Percentiles rank a stretch among this genome's conserved stretches.
Evolutionary conservation across 2,329 filamentous ascomycete genomes (phyloP).

Genomic region (Fusarium xylarioides): DNA sequence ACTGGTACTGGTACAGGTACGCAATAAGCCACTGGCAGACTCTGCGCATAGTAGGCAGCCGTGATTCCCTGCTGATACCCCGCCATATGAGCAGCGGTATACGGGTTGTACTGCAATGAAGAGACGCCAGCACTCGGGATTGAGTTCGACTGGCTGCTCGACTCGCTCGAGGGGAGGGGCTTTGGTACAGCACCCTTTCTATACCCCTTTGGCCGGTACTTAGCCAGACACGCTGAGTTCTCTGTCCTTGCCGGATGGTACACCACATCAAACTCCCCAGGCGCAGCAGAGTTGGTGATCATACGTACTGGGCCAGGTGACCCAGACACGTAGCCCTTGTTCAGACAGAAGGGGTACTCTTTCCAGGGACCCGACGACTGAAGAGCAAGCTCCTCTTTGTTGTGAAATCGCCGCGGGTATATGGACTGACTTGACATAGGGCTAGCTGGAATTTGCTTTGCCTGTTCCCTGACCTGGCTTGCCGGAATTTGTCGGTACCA

Average conservation of each 20-base stretch:
- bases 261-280: not conserved
- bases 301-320: constrained; percentile 13
- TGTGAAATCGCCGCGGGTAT: constrained; percentile 5
- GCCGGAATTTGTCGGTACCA: constrained; percentile 14
- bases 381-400: constrained; percentile 2
- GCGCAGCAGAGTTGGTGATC: not conserved
- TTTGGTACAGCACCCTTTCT: not conserved
- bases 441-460: not conserved
- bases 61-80: not conserved
- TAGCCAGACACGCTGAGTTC: not conserved
- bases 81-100: not conserved
- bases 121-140: not conserved
- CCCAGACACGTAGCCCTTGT: not conserved
- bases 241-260: not conserved
- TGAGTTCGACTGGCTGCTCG: not conserved
- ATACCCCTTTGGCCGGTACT: constrained; percentile 19
- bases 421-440: not conserved
- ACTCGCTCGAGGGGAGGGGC: not conserved
- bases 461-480: constrained; percentile 11
- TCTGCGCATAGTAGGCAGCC: not conserved
- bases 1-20: not conserved
- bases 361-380: not conserved
- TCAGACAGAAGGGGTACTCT: constrained; percentile 19
- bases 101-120: not conserved
- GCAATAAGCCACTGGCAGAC: not conserved